These are phyloP conservation scores for Lasiodiplodia citricola DNA, from an alignment of 2,329 filamentous ascomycete species.

Conservation along the genomic window DNA sequence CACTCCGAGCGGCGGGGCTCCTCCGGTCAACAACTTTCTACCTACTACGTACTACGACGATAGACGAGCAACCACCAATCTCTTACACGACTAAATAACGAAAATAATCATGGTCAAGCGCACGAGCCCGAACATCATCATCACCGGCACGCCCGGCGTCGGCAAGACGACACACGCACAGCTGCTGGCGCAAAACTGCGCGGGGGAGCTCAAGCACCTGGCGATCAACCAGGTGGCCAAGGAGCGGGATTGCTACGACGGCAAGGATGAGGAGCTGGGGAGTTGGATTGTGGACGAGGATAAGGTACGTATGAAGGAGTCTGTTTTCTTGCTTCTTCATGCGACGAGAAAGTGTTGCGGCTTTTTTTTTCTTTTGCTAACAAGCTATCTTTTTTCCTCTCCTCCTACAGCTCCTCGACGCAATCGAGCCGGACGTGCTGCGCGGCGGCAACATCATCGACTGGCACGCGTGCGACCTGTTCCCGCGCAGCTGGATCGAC, in stretches of 20 bases:
- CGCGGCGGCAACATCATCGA: constrained; percentile 86
- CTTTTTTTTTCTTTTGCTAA: background rate
- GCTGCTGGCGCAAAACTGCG: constrained; percentile 72
- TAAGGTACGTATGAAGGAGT: constrained; percentile 62
- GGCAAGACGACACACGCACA: constrained; percentile 96
- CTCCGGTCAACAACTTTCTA: background rate
- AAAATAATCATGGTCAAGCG: constrained; percentile 29
- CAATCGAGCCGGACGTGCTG: constrained; percentile 79
- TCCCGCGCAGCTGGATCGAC: constrained; percentile 92
- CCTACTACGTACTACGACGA: background rate
- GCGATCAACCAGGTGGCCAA: constrained; percentile 92
- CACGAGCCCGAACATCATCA: constrained; percentile 79
- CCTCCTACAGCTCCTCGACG: constrained; percentile 72
- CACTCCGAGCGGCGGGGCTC: background rate
- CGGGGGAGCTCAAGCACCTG: constrained; percentile 74
- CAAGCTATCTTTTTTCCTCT: background rate
- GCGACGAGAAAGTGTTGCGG: too few species aligned
- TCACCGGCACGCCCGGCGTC: constrained; percentile 94
- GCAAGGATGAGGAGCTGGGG: constrained; percentile 82
- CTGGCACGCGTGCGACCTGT: constrained; percentile 97
- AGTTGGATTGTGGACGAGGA: constrained; percentile 97
- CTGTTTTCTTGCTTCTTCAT: background rate
- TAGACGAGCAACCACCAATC: background rate
- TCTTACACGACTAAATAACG: background rate
- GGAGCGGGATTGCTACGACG: constrained; percentile 83